phyloP scores from a whole-genome alignment of 306 rosid species.

The Urtica urens region DNA sequence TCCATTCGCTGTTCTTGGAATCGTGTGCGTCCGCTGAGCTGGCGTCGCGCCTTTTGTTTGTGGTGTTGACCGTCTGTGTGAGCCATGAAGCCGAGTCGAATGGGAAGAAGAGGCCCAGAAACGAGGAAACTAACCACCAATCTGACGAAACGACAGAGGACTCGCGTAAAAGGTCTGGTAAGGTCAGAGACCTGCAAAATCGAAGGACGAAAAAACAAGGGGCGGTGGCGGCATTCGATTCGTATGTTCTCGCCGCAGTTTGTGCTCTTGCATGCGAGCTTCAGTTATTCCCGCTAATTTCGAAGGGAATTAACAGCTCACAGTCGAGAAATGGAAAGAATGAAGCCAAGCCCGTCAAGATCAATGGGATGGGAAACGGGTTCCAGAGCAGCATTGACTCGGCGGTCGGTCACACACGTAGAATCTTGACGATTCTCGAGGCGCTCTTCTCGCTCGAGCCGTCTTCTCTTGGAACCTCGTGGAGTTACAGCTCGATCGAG shows the following conservation, averaged over 20 bases:
- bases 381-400: constrained; percentile 58
- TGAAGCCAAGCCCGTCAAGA: constrained; percentile 37
- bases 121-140: constrained; percentile 42
- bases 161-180: constrained; percentile 37
- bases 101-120: constrained; percentile 62
- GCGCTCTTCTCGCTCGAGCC: constrained; percentile 87
- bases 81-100: constrained; percentile 86
- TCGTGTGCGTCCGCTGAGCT: constrained; percentile 92
- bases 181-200: constrained; percentile 34
- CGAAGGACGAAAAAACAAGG: constrained; percentile 69
- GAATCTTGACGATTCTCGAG: constrained; percentile 84
- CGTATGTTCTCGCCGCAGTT: constrained; percentile 92
- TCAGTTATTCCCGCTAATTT: constrained; percentile 70
- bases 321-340: constrained; percentile 32
- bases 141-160: constrained; percentile 44
- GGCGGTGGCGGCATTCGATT: constrained; percentile 89
- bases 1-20: constrained; percentile 92
- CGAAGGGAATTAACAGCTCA: constrained; percentile 41
- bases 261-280: constrained; percentile 97
- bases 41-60: constrained; percentile 87
- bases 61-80: constrained; percentile 88
- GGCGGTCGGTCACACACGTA: constrained; percentile 73
- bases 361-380: constrained; percentile 49
- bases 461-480: constrained; percentile 90
- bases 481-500: constrained; percentile 96